Percentiles rank a stretch among this genome's conserved stretches.
phyloP scores from a whole-genome alignment of 2,329 filamentous ascomycete genomes.

The Aureobasidium sp. region DNA sequence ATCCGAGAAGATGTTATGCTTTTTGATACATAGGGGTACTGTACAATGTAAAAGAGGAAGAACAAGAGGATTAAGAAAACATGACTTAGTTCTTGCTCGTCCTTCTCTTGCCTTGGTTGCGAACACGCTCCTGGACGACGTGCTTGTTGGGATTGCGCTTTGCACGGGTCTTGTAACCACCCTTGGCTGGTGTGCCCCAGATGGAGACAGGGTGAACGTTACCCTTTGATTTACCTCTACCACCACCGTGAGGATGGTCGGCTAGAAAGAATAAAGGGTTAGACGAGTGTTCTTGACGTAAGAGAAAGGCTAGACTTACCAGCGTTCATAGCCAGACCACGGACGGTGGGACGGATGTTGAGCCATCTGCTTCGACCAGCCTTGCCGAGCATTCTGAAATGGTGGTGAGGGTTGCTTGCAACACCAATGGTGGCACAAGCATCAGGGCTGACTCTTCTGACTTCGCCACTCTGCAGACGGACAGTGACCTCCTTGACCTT shows the following conservation, averaged over 20 bases:
- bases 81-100: constrained; percentile 26
- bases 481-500: constrained; percentile 75
- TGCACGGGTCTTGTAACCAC: constrained; percentile 83
- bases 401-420: constrained; percentile 86
- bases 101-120: constrained; percentile 84
- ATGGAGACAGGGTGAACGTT: constrained; percentile 91
- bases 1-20: too few relatives aligned
- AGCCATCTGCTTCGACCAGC: constrained; percentile 90
- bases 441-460: constrained; percentile 81
- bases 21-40: constrained; percentile 10
- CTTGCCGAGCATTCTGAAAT: constrained; percentile 88
- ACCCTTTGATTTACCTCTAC: constrained; percentile 98
- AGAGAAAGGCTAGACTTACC: constrained; percentile 44
- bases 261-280: constrained; percentile 38
- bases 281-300: not conserved
- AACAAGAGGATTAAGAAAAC: not conserved
- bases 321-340: constrained; percentile 98
- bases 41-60: not conserved
- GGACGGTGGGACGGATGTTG: constrained; percentile 87
- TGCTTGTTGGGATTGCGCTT: constrained; percentile 88
- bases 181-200: constrained; percentile 87
- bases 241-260: constrained; percentile 98
- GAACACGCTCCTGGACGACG: constrained; percentile 72
- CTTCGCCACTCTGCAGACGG: constrained; percentile 84
- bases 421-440: constrained; percentile 92